Evolutionary conservation across 192 early-diverging fungal species (phyloP), one percentile per base, ranked within the genome.

Genomic region (Geosiphon pyriformis): DNA sequence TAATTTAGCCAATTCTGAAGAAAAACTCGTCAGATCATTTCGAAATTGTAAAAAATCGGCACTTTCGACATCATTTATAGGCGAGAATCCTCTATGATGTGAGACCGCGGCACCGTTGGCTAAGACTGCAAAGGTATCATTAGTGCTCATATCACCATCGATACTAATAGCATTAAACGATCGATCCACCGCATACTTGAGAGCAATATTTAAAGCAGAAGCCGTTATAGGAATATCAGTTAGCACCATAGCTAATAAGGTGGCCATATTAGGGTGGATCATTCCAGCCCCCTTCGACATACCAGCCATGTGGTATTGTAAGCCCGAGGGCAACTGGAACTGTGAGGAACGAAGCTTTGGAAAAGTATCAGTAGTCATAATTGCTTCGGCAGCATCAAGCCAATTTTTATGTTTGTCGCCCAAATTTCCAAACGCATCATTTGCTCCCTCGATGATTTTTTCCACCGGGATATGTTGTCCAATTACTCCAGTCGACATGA

Each of bases 201-300:
- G 69, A 1, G 96, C 92, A 15, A 74, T 69, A 47, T 89, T 82
- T 30, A 96, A 78, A 34, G 84, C 76, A n/a, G 62, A 47, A 26
- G 85, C 79, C 1, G 81, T 70, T 7, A 98, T 77, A 11, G 81
- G 67, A 6, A 84, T 80, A 75, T 98, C 96, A 0, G 96, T 98
- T 53, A 92, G 91, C 12, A 96, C 78, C 17, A 88, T 86, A 7
- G 87, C 87, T 34, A 98, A 80, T 68, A 98, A 76, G 6, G 96
- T 98, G 15, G 94, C 96, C 96, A 98, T 98, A 76, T 96, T 93
- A 11, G 96, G 96, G 71, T 98, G 96, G 59, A 98, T 95, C 96
- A 95, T 96, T 10, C 96, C 96, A 3, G 96, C 96, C 34, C 96
- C 96, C 79, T 98, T 98, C 22, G 87, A 86, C 75, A 95, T 94